phyloP scores from a whole-genome alignment of 148 eudicot genomes.

The Rhododendron ferrugineum region DNA sequence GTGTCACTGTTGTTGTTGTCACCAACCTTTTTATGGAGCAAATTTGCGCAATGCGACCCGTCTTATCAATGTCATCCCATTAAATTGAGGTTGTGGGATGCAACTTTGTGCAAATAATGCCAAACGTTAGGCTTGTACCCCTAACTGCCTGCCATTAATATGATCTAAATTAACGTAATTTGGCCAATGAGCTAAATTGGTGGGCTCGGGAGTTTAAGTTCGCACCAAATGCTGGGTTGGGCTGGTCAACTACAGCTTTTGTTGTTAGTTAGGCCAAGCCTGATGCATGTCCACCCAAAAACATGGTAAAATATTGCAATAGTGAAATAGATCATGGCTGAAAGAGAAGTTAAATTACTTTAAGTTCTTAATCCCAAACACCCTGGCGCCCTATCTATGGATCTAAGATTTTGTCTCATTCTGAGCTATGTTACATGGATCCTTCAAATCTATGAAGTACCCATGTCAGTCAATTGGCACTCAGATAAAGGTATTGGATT shows the following conservation, averaged over 20 bases:
- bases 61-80: neutral
- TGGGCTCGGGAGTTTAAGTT: neutral
- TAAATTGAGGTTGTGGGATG: neutral
- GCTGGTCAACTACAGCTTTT: neutral
- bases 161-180: neutral
- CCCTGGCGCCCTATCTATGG: neutral
- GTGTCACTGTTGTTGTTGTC: conserved; percentile 1
- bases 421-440: neutral
- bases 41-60: neutral
- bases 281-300: neutral
- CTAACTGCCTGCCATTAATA: neutral
- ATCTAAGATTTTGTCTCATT: neutral
- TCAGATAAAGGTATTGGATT: neutral
- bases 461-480: neutral
- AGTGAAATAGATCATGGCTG: neutral
- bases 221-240: neutral
- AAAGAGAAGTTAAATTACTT: neutral
- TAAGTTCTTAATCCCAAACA: neutral
- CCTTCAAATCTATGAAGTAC: neutral
- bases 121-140: neutral
- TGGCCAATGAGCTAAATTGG: neutral
- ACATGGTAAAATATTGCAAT: neutral
- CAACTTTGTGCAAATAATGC: neutral
- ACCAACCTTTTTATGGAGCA: neutral
- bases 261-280: neutral